A percentile compares a stretch with the other conserved stretches of the same genome.
Conservation (phyloP, 2,329 filamentous ascomycete species). For the Epichloe aotearoae region DNA sequence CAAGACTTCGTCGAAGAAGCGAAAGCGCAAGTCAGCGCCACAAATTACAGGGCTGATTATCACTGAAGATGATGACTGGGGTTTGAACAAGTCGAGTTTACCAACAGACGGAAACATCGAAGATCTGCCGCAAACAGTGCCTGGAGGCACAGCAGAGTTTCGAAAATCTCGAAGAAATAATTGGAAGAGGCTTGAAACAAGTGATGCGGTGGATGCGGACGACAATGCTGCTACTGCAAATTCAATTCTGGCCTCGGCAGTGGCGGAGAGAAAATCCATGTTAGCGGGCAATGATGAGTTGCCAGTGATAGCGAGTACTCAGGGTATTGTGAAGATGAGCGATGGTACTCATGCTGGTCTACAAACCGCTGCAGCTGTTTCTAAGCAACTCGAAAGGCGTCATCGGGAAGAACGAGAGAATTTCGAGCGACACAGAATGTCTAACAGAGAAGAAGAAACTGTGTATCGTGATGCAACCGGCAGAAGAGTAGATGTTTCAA, state of each 20-base stretch:
- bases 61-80: constrained; percentile 48
- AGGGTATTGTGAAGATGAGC: constrained; percentile 56
- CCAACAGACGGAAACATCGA: constrained; percentile 24
- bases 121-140: constrained; percentile 37
- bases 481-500: constrained; percentile 81
- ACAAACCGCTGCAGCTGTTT: constrained; percentile 70
- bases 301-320: constrained; percentile 31
- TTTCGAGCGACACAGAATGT: constrained; percentile 31
- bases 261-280: constrained; percentile 48
- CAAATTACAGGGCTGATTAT: constrained; percentile 42
- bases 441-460: constrained; percentile 54
- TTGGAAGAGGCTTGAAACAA: constrained; percentile 59
- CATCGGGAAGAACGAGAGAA: constrained; percentile 48
- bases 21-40: constrained; percentile 43
- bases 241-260: constrained; percentile 61
- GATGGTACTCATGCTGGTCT: constrained; percentile 79
- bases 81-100: constrained; percentile 26
- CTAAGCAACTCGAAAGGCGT: constrained; percentile 51
- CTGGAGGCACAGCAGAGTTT: constrained; percentile 47
- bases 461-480: constrained; percentile 94
- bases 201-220: constrained; percentile 14
- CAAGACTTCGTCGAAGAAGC: constrained; percentile 43
- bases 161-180: constrained; percentile 63
- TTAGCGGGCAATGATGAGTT: constrained; percentile 34
- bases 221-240: constrained; percentile 49